Base-by-base conservation (phyloP, 1,139 yeast genomes). In the Protomyces macrosporus region DNA sequence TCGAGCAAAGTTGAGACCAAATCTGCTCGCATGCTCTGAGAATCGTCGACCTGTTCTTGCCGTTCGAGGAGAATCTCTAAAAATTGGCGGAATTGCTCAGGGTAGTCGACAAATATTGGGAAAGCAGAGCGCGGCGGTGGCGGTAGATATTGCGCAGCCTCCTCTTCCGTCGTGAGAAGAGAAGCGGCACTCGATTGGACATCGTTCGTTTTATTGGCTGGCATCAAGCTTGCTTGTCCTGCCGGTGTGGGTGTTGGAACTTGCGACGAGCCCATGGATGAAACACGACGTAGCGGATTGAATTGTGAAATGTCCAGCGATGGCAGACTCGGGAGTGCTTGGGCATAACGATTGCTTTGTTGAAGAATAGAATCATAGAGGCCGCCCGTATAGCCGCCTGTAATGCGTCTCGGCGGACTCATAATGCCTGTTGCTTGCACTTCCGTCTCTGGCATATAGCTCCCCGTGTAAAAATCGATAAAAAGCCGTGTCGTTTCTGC, bases 41-140 rank as follows among this genome's bases (percentile, higher is more conserved):
- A 65, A 4, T 53, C 16, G 3, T 66, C 65, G n/a, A 64, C 63
- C 6, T 60, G 64, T 3, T 39, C 56, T 30, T 62, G 68, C 16
- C 64, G 62, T 4, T 63, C 68, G 36, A 67, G 65, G 23, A 97
- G 90, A 0, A 98, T 97, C 72, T 93, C 98, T 64, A 93, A 75
- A 69, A 95, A 91, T n/a, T 89, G 88, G 23, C 91, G 95, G 79
- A 93, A 91, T 71, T 91, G 95, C 71, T 86, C 83, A 0, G 95
- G 90, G 72, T 88, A 90, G 70, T 86, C 84, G 14, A 88, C 84
- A 73, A 93, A 95, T 1, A 95, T 84, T 1, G 95, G 85, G 72
- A 90, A 95, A 1, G 93, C 88, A 52, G 93, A 78, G 62, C 91
- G 82, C 3, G 98, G 98, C 64, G 85, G 82, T 1, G 99, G 98